Conservation (phyloP, 2,329 filamentous ascomycete species). For the Venturia oleaginea region DNA sequence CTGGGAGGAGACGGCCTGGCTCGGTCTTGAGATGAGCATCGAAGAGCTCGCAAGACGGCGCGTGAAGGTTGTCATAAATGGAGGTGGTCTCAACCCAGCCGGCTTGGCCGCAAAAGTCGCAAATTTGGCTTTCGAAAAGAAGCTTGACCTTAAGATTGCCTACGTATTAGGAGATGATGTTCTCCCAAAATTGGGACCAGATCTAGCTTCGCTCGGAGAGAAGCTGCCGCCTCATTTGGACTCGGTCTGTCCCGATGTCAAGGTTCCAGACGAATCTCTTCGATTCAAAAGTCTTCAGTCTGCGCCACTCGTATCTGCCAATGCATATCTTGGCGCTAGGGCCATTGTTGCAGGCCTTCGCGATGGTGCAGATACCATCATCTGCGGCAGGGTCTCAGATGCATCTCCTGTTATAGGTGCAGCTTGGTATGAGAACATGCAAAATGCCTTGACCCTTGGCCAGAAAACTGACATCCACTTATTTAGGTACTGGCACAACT, state of each 20-base stretch:
- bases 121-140: slow-evolving; percentile 29
- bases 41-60: slow-evolving; percentile 37
- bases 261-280: slow-evolving; percentile 27
- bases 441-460: neutral
- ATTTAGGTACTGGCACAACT: slow-evolving; percentile 36
- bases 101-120: slow-evolving; percentile 40
- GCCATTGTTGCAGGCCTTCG: slow-evolving; percentile 34
- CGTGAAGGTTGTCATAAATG: slow-evolving; percentile 49
- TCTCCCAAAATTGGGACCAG: slow-evolving; percentile 23
- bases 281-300: slow-evolving; percentile 29
- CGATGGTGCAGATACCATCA: slow-evolving; percentile 34
- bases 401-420: slow-evolving; percentile 36
- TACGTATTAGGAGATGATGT: slow-evolving; percentile 40
- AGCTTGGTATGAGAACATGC: slow-evolving; percentile 25
- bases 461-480: slow-evolving; percentile 7
- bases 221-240: slow-evolving; percentile 34
- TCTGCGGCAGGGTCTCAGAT: slow-evolving; percentile 36
- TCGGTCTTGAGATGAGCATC: slow-evolving; percentile 38
- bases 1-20: slow-evolving; percentile 41
- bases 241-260: slow-evolving; percentile 29
- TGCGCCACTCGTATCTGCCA: slow-evolving; percentile 27
- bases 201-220: slow-evolving; percentile 20
- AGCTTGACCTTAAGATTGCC: slow-evolving; percentile 33
- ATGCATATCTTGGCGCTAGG: slow-evolving; percentile 35
- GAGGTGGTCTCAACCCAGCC: slow-evolving; percentile 46